Conservation (phyloP, 2,329 filamentous ascomycete species). For the Ophiostoma novo-ulmi region DNA sequence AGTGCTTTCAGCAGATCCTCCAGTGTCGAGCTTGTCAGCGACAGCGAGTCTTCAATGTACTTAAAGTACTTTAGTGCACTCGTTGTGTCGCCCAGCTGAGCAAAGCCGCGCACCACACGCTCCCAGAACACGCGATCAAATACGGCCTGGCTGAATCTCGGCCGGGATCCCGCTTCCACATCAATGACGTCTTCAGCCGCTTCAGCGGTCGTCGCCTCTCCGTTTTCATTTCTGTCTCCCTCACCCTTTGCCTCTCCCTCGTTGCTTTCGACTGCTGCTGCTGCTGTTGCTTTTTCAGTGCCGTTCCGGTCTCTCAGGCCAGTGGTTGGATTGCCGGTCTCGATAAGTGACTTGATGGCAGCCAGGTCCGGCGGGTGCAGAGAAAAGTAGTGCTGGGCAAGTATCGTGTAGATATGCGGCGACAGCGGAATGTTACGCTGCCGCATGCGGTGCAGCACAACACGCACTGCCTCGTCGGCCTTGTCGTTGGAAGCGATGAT, state of each 20-base stretch:
- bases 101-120: constrained; percentile 63
- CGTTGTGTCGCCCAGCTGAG: constrained; percentile 46
- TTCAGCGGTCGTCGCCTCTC: not conserved
- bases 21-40: constrained; percentile 41
- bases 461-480: constrained; percentile 48
- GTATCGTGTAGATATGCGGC: constrained; percentile 67
- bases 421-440: constrained; percentile 48
- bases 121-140: constrained; percentile 65
- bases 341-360: constrained; percentile 56
- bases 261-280: not conserved
- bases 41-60: constrained; percentile 39
- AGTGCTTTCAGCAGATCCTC: constrained; percentile 39
- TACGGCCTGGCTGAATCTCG: not conserved
- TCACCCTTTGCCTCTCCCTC: not conserved
- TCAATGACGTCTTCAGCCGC: not conserved
- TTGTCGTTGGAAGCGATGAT: not conserved
- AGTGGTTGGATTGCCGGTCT: constrained; percentile 38
- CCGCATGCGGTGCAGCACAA: constrained; percentile 60
- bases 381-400: constrained; percentile 63
- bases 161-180: not conserved
- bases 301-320: not conserved
- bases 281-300: not conserved
- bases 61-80: constrained; percentile 48
- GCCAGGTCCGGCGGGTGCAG: constrained; percentile 53
- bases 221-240: not conserved